Conservation (phyloP, 176 grass and related monocot species). For the Triticum urartu region DNA sequence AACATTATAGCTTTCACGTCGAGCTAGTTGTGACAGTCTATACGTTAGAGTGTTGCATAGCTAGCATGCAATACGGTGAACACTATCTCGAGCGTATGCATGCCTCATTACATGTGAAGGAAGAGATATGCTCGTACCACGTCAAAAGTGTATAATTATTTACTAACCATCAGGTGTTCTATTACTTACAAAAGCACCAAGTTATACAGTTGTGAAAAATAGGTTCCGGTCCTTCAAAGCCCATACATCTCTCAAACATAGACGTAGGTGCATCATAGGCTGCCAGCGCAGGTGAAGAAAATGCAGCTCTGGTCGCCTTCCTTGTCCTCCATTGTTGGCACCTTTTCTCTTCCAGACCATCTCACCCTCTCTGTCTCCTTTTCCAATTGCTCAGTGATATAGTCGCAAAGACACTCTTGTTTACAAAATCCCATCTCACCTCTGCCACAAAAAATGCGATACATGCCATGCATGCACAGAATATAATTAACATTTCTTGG, state of each 20-base stretch:
- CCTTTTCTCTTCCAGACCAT: not conserved
- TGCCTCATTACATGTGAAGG: not conserved
- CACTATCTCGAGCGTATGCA: not conserved
- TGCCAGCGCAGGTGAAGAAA: conserved; percentile 36
- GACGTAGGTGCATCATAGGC: not conserved
- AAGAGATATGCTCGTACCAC: not conserved
- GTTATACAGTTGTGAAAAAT: no score
- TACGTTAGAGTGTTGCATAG: not conserved
- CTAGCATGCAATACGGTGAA: not conserved
- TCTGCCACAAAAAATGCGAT: conserved; percentile 17
- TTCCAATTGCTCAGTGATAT: conserved; percentile 34
- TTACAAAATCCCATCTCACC: conserved; percentile 60
- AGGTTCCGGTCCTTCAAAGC: not conserved
- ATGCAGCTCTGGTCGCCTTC: not conserved
- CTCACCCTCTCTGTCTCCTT: not conserved
- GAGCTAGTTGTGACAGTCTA: not conserved
- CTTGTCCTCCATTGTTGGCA: not conserved
- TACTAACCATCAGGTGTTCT: not conserved
- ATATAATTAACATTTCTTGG: not conserved
- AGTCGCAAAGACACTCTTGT: conserved; percentile 38
- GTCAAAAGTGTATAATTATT: not conserved
- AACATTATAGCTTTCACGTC: not conserved
- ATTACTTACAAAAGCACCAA: not conserved
- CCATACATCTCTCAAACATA: not conserved
- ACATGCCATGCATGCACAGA: not conserved